Conservation (phyloP, 805 yeast genomes). For the Kluyveromyces dobzhanskii region DNA sequence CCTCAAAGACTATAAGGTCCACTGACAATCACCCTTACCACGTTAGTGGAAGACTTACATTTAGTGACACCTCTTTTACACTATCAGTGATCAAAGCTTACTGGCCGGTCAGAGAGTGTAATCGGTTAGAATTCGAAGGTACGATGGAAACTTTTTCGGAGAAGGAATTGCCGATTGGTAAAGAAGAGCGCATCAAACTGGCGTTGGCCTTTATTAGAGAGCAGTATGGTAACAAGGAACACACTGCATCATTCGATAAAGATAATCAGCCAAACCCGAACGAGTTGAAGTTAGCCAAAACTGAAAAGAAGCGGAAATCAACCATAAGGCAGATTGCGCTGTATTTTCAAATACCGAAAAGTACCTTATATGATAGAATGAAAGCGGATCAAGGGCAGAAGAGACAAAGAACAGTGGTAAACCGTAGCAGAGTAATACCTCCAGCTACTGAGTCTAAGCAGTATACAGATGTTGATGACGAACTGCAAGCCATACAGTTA, state of each 20-base stretch:
- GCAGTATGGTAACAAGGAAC: background rate
- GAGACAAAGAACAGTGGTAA: conserved; percentile 2
- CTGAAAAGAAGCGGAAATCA: conserved; percentile 8
- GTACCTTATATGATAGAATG: conserved; percentile 21
- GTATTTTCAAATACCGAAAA: conserved; percentile 21
- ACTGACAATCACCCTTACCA: no score
- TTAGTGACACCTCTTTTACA: no score
- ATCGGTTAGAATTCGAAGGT: no score
- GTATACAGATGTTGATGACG: no score
- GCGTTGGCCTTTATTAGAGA: conserved; percentile 16
- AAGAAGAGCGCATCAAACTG: conserved; percentile 20
- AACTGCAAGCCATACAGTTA: no score
- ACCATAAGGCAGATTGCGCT: conserved; percentile 20
- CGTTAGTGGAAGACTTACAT: no score
- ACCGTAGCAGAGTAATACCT: no score
- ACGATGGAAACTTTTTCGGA: background rate
- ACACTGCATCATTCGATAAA: background rate
- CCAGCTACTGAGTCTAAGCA: no score
- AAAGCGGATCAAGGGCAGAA: conserved; percentile 3
- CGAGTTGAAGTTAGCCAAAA: conserved; percentile 6
- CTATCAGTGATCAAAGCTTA: no score
- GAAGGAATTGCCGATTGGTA: conserved; percentile 42
- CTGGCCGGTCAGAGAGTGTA: no score
- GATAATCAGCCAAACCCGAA: background rate
- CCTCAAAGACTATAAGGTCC: no score